Evolutionary conservation across 2,329 filamentous ascomycete genomes (phyloP).

Genomic region (Lasiodiplodia sp.): DNA sequence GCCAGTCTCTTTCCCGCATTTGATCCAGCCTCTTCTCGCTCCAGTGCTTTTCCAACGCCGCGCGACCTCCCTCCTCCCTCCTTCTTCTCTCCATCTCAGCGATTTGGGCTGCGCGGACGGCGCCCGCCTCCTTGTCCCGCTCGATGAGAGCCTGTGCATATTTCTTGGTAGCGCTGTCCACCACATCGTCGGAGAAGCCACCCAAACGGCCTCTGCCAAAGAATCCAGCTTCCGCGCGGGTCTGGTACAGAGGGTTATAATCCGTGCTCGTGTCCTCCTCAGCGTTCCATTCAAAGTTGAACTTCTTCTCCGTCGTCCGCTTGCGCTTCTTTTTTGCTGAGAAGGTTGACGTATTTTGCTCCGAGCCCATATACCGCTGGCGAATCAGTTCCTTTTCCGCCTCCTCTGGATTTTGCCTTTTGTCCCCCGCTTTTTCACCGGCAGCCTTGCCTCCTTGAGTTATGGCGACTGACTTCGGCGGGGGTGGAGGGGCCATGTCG

Average conservation of each 20-base stretch:
- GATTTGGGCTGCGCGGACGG: conserved; percentile 77
- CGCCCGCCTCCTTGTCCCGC: conserved; percentile 77
- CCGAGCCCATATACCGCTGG: conserved; percentile 88
- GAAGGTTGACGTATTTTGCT: conserved; percentile 85
- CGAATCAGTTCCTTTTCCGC: conserved; percentile 78
- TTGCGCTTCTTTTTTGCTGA: conserved; percentile 95
- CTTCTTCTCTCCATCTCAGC: conserved; percentile 84
- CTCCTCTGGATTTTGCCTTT: conserved; percentile 56
- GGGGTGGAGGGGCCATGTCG: conserved; percentile 62
- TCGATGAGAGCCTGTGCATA: conserved; percentile 75
- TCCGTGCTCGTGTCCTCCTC: conserved; percentile 90
- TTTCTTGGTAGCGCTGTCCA: conserved; percentile 59
- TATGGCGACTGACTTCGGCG: conserved; percentile 51
- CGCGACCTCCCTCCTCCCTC: conserved; percentile 74
- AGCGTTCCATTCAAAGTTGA: conserved; percentile 98
- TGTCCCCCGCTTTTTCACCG: conserved; percentile 38
- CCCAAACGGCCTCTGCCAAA: conserved; percentile 73
- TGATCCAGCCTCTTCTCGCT: conserved; percentile 89
- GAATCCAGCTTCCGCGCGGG: conserved; percentile 71
- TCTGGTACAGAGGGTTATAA: conserved; percentile 81
- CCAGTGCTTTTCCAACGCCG: conserved; percentile 90
- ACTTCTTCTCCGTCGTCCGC: conserved; percentile 93
- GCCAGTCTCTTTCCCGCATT: conserved; percentile 98
- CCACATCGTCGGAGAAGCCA: conserved; percentile 68
- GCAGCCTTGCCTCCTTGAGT: conserved; percentile 22